phyloP scores from a whole-genome alignment of 2,329 filamentous ascomycete species.

The Pseudopyricularia cyperi region DNA sequence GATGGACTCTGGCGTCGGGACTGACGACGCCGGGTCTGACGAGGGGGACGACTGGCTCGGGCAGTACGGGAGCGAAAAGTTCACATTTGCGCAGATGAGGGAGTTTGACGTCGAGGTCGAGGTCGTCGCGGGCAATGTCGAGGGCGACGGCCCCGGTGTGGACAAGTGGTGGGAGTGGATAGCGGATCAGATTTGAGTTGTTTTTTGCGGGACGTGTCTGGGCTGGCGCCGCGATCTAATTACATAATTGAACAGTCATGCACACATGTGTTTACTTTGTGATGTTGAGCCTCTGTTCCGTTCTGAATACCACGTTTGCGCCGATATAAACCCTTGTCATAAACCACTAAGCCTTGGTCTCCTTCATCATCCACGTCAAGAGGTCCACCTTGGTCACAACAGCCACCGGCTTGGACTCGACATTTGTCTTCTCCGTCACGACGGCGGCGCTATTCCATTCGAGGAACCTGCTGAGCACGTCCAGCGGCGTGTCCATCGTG shows the following conservation, averaged over 20 bases:
- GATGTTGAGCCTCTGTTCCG: conserved; percentile 35
- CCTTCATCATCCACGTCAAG: conserved; percentile 79
- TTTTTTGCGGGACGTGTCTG: neutral
- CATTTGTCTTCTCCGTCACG: conserved; percentile 63
- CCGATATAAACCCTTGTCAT: neutral
- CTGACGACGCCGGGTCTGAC: conserved; percentile 49
- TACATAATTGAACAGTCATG: too few relatives aligned
- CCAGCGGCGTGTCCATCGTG: conserved; percentile 76
- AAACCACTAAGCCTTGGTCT: conserved; percentile 24
- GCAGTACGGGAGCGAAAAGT: conserved; percentile 62
- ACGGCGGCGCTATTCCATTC: conserved; percentile 97
- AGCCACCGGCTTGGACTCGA: conserved; percentile 64
- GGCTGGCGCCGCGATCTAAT: too few relatives aligned
- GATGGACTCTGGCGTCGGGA: conserved; percentile 65
- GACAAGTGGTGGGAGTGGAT: conserved; percentile 90
- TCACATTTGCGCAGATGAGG: conserved; percentile 69
- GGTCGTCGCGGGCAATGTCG: conserved; percentile 62
- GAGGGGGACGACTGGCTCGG: conserved; percentile 81
- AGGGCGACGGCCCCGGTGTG: conserved; percentile 52
- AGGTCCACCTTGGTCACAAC: conserved; percentile 96
- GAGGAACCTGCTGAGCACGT: conserved; percentile 79
- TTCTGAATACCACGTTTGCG: neutral
- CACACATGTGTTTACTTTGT: conserved; percentile 7
- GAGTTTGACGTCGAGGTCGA: conserved; percentile 72
- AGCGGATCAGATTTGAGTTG: conserved; percentile 51